Base-by-base conservation (phyloP, 73 alveolate species). In the Tetrahymena elliotti region DNA sequence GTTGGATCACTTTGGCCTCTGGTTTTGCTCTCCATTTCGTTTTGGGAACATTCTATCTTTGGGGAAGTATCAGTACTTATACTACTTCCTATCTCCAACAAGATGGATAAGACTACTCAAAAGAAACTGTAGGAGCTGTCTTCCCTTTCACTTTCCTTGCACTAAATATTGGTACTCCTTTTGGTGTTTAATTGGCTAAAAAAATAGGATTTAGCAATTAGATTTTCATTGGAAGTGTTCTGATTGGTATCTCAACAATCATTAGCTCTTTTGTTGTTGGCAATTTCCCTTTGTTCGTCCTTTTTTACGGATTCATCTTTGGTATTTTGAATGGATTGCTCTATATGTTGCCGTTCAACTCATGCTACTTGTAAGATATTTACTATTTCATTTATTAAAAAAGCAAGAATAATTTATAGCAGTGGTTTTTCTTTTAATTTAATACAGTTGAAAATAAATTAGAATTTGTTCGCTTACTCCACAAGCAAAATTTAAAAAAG, bases 61-160 rank as follows among this genome's bases (percentile, higher is more conserved):
- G 98, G 98, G 98, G 98, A 38, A 96, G 96, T 95, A 96, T 96
- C 20, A 33, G 96, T 18, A 83, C 53, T 16, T 96, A 96, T 68
- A 38, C 96, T 47, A 96, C 88, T 31, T 68, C 88, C n/a, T 68
- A 68, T 68, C 88, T 68, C 0, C 34, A 36, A 18, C 88, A 68
- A 6, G 88, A 68, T 24, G 88, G 88, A 9, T 68, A 68, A 68
- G 3, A 3, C 34, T 68, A 68, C 36, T 22, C 88, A 27, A 68
- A 68, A 68, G 88, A 68, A 68, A 31, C 34, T 68, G 88, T 68
- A 27, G 88, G 88, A 27, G 88, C 88, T 68, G 88, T 68, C 33
- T 68, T 68, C 38, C 88, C 88, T 68, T 68, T 68, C 88, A 68
- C 88, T 31, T 68, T 68, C 88, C 88, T 68, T 68, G 88, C 88